Evolutionary conservation across 1,284 basidiomycete genomes (phyloP).

Genomic region (Apiotrichum sp.): DNA sequence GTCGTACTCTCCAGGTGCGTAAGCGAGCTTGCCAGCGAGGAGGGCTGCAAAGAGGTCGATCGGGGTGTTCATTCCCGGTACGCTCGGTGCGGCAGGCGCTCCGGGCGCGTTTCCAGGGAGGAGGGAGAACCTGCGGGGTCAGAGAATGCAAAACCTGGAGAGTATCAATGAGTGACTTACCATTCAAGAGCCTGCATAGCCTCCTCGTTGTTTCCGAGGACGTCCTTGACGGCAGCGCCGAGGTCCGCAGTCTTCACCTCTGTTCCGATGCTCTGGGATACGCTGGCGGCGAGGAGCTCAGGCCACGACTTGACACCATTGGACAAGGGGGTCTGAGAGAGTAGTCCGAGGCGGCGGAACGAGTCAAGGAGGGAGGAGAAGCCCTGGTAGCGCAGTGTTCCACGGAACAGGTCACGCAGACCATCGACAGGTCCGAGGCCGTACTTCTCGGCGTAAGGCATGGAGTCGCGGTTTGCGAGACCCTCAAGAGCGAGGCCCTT

Average conservation of each 20-base stretch:
- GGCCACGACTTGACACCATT: constrained; percentile 29
- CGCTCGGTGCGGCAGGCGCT: neutral
- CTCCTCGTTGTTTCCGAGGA: constrained; percentile 31
- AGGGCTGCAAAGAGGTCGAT: constrained; percentile 73
- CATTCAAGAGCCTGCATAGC: constrained; percentile 57
- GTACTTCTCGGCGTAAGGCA: constrained; percentile 71
- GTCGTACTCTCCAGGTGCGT: constrained; percentile 69
- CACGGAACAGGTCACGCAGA: constrained; percentile 68
- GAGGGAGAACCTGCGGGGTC: constrained; percentile 38
- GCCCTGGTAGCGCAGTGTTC: constrained; percentile 86
- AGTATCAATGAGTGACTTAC: constrained; percentile 40
- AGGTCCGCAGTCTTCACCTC: constrained; percentile 3
- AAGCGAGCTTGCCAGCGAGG: constrained; percentile 68
- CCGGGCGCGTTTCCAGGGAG: constrained; percentile 43
- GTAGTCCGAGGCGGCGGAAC: constrained; percentile 68
- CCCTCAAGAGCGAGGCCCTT: constrained; percentile 72
- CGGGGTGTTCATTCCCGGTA: constrained; percentile 48
- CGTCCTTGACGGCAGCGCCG: neutral
- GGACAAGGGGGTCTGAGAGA: constrained; percentile 50
- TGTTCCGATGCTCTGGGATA: constrained; percentile 6
- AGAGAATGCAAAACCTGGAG: neutral
- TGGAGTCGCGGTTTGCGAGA: constrained; percentile 79
- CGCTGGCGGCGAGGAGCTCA: constrained; percentile 17
- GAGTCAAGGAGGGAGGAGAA: constrained; percentile 70
- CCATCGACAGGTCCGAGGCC: constrained; percentile 53